A percentile compares a stretch with the other conserved stretches of the same genome.
These are phyloP conservation scores for Pleurotus giganteus DNA, from an alignment of 768 basidiomycete genomes.

Conservation along the genomic window DNA sequence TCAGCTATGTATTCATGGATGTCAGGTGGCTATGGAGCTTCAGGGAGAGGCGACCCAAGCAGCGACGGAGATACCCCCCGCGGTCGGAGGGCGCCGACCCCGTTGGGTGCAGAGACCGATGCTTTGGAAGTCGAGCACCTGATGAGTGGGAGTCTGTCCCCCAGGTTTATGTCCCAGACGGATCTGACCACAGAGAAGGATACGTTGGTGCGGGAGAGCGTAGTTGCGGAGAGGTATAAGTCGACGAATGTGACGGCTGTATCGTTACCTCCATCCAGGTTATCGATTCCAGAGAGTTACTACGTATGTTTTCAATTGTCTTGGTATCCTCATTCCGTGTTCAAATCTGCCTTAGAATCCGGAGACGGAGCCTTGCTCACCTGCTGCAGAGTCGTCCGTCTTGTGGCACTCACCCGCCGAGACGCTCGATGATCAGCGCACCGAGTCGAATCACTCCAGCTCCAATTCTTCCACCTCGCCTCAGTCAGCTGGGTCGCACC, in stretches of 20 bases:
- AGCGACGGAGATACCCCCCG: background rate
- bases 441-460: constrained; percentile 1
- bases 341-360: background rate
- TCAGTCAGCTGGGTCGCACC: background rate
- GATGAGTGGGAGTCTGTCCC: background rate
- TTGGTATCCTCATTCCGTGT: background rate
- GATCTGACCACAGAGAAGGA: background rate
- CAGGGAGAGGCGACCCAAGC: background rate
- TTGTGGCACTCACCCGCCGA: background rate
- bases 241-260: background rate
- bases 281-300: constrained; percentile 4
- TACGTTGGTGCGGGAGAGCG: background rate
- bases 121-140: background rate
- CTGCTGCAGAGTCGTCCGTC: constrained; percentile 6
- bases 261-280: constrained; percentile 2
- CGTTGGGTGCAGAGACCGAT: background rate
- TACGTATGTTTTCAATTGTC: background rate
- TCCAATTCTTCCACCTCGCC: background rate
- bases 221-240: background rate
- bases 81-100: background rate
- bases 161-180: background rate
- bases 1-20: constrained; percentile 1
- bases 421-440: background rate
- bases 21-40: background rate
- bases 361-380: constrained; percentile 1